Evolutionary conservation across 768 basidiomycete species (phyloP).

Genomic region (Suillus occidentalis): DNA sequence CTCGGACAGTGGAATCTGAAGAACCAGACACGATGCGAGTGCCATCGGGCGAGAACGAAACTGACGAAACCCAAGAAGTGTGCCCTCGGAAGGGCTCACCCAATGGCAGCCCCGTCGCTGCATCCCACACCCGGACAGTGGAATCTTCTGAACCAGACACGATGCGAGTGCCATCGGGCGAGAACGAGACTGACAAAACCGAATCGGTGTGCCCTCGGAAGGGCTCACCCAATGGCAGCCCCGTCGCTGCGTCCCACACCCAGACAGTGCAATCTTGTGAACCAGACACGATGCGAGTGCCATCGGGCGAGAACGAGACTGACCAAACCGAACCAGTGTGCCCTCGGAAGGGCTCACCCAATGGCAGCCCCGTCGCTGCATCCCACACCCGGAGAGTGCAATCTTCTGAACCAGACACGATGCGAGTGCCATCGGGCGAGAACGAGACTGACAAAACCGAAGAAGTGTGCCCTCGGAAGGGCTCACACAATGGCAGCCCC

Average conservation of each 20-base stretch:
- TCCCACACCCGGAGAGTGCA: too few relatives aligned
- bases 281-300: slow-evolving; percentile 7
- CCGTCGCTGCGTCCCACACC: slow-evolving; percentile 1
- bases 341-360: too few relatives aligned
- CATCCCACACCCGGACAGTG: slow-evolving; percentile 6
- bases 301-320: slow-evolving; percentile 16
- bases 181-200: slow-evolving; percentile 17
- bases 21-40: slow-evolving; percentile 20
- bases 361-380: too few relatives aligned
- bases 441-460: too few relatives aligned
- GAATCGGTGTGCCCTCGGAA: slow-evolving; percentile 12
- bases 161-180: slow-evolving; percentile 12
- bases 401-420: too few relatives aligned
- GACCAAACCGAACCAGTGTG: slow-evolving; percentile 8
- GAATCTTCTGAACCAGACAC: slow-evolving; percentile 3
- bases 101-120: not conserved
- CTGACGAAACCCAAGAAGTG: slow-evolving; percentile 7
- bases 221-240: not conserved
- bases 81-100: slow-evolving; percentile 14
- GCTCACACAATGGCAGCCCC: too few relatives aligned
- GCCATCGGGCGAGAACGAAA: slow-evolving; percentile 21
- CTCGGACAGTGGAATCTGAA: slow-evolving; percentile 12
- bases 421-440: too few relatives aligned
- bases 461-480: too few relatives aligned
- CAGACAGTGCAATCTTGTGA: slow-evolving; percentile 15